Base-by-base conservation (phyloP, 1,284 basidiomycete species). In the Ustilago sp. region DNA sequence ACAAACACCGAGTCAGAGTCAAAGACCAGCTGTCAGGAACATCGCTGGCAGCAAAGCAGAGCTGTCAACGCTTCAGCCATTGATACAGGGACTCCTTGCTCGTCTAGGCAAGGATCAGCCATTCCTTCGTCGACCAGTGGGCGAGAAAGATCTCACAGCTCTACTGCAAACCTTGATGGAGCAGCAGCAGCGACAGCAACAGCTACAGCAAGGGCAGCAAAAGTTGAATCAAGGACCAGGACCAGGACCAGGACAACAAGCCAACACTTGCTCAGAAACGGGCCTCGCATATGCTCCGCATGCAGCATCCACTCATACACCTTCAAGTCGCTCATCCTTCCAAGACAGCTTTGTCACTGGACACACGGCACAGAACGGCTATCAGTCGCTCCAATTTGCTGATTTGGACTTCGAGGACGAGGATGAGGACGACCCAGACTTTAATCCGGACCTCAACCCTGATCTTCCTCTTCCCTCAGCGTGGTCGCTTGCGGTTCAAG, bases 341-440 rank as follows among this genome's bases (percentile, higher is more conserved):
- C 31, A 55, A 3, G 59, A 41, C 54, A 34, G 19, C n/a, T 31
- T 39, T 13, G n/a, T 45, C n/a, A 19, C 59, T 19, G n/a, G 53
- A 11, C 38, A 58, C 32, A 36, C 34, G 31, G 52, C 38, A 7
- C 43, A 45, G 19, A 19, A 45, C 43, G 43, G 43, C 43, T 56
- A 56, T 17, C 59, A 58, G 19, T 47, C 71, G 35, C 58, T 77
- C 23, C 45, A 71, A 32, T 80, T 82, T 60, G 77, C 77, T 28
- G 76, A 80, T 41, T 72, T 80, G 4, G 68, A 69, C 39, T 77
- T 80, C 41, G 80, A 82, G 35, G 80, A 81, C 7, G 80, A 82
- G 50, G 80, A 82, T 32, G 71, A 65, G 36, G 80, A 82, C 53
- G 80, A 82, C 59, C 79, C 79, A 1, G 79, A 80, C 58, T 80